A percentile compares a stretch with the other conserved stretches of the same genome.
These are phyloP conservation scores for Fusarium sp. DNA, from an alignment of 2,329 filamentous ascomycete genomes.

Conservation along the genomic window DNA sequence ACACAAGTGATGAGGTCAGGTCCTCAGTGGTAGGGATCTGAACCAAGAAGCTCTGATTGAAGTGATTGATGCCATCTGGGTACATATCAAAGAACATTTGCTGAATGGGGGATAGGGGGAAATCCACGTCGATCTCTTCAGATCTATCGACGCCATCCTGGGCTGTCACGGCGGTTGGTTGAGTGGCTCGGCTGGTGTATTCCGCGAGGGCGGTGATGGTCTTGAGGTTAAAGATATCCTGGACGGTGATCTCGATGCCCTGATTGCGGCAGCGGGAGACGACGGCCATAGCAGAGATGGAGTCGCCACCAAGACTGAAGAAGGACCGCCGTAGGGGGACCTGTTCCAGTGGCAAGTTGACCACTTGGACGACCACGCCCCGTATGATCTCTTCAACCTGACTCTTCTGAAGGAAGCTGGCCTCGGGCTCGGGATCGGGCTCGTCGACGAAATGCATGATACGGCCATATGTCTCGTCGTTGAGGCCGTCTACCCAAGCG, in stretches of 20 bases:
- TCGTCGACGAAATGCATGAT: background rate
- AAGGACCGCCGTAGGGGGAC: background rate
- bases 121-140: background rate
- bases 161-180: background rate
- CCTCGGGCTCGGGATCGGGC: background rate
- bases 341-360: background rate
- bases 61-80: background rate
- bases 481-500: background rate
- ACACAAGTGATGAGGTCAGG: background rate
- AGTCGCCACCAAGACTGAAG: background rate
- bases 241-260: background rate
- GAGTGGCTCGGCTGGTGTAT: background rate
- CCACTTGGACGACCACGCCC: background rate
- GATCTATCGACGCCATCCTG: background rate
- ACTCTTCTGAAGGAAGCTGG: background rate
- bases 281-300: background rate
- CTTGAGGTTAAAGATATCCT: background rate
- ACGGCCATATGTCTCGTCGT: background rate
- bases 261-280: background rate
- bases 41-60: slow-evolving; percentile 3
- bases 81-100: background rate
- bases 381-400: background rate
- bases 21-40: background rate
- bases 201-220: background rate
- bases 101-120: background rate